Conservation (phyloP, 176 grass and related monocot genomes). For the Microstegium vimineum region DNA sequence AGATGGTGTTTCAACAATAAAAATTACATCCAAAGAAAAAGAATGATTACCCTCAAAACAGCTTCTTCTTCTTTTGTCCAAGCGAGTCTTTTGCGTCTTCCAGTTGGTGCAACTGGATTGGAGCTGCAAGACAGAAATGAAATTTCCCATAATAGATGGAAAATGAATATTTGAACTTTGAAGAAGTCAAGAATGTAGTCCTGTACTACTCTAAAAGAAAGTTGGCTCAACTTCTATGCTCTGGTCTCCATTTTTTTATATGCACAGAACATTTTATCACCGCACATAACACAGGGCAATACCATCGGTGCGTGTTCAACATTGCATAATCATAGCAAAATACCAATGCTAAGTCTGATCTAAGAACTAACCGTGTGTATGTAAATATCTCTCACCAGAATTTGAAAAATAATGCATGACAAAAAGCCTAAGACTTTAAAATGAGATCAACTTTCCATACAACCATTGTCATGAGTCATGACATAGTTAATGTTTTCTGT, state of each 20-base stretch:
- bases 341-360: neutral
- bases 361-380: neutral
- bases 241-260: neutral
- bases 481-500: neutral
- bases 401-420: neutral
- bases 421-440: neutral
- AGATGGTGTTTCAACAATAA: slow-evolving; percentile 2
- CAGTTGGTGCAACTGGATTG: slow-evolving; percentile 33
- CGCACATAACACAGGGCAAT: neutral
- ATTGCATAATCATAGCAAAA: neutral
- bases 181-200: neutral
- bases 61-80: slow-evolving; percentile 62
- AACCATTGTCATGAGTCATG: neutral
- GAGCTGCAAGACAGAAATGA: slow-evolving; percentile 41
- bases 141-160: neutral
- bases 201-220: neutral
- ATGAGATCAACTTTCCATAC: neutral
- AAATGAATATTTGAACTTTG: neutral
- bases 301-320: neutral
- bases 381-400: neutral
- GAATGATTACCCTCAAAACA: slow-evolving; percentile 48
- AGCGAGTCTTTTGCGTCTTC: slow-evolving; percentile 43
- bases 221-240: neutral
- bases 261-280: neutral
- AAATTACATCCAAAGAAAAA: neutral